Evolutionary conservation across 2,329 filamentous ascomycete genomes (phyloP), one percentile per base, ranked within the genome.

Genomic region (Penicillium sp.): DNA sequence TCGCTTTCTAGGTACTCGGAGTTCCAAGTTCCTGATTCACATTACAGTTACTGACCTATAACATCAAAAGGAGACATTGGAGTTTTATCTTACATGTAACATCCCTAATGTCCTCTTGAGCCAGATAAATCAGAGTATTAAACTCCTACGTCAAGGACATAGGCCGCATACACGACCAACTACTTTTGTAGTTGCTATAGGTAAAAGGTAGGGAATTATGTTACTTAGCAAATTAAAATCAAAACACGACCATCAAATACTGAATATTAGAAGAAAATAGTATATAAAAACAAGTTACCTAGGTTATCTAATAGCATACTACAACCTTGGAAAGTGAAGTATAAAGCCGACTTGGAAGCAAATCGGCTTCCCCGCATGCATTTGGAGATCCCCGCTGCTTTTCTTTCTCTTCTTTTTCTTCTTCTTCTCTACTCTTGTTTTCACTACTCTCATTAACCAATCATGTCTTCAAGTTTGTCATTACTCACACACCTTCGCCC

Each of bases 291-390:
- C 23, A 21, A 12, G 15, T 6, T 19, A 27, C 31, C 31, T 33
- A 33, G 31, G 31, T 13, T 27, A 27, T 27, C 8, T 7, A 29
- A 29, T 29, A 2, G 23, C 7, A 29, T 29, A 8, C 5, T 29
- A 29, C 23, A 4, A n/a, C n/a, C n/a, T n/a, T n/a, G n/a, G n/a
- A n/a, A 9, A 7, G 27, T 19, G 23, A 21, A 49, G 43, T 41
- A 57, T 53, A 57, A 48, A 57, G 55, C 55, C 55, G 49, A 57
- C 54, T 57, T 31, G 35, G 42, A 17, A 41, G 36, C 35, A 41
- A 19, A 35, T 55, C 44, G 45, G 49, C 55, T 57, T 57, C 55
- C 55, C 55, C 55, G 55, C 55, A 57, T 48, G 9, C n/a, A 53
- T 42, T 57, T 57, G 49, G 49, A 57, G 55, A 57, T 52, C 33